Percentiles rank a stretch among this genome's conserved stretches.
phyloP scores from a whole-genome alignment of 1,284 basidiomycete species.

The Ceratobasidium papillatum region DNA sequence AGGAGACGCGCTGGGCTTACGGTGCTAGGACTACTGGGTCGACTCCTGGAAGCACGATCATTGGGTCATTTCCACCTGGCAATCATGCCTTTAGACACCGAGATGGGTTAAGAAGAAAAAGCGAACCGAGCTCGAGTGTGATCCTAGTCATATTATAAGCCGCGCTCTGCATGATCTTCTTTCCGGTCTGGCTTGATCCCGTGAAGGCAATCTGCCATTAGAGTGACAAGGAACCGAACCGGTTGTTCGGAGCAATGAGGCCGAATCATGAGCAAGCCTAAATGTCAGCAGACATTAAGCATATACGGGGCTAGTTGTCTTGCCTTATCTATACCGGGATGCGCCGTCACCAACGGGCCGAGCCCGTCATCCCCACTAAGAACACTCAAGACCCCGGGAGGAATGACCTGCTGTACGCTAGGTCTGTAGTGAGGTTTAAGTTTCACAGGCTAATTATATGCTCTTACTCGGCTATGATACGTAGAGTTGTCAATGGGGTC shows the following conservation, averaged over 20 bases:
- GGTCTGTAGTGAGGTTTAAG: neutral
- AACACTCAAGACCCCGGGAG: slow-evolving; percentile 90
- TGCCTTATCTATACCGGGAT: slow-evolving; percentile 82
- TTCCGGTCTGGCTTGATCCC: slow-evolving; percentile 76
- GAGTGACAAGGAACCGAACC: neutral
- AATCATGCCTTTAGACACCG: neutral
- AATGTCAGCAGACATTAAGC: neutral
- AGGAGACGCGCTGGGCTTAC: neutral
- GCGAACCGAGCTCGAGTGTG: slow-evolving; percentile 76
- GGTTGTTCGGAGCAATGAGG: neutral
- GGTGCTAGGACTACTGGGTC: slow-evolving; percentile 18
- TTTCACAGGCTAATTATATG: slow-evolving; percentile 1
- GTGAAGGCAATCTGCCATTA: slow-evolving; percentile 53
- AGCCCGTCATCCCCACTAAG: slow-evolving; percentile 86
- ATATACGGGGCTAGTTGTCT: neutral
- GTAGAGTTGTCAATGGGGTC: slow-evolving; percentile 85
- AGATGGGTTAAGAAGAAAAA: neutral
- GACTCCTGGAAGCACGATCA: slow-evolving; percentile 20
- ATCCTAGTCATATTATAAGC: slow-evolving; percentile 65
- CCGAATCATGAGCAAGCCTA: neutral
- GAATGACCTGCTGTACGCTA: slow-evolving; percentile 66
- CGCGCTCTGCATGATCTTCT: slow-evolving; percentile 78
- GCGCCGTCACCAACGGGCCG: slow-evolving; percentile 81
- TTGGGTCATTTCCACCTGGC: slow-evolving; percentile 32
- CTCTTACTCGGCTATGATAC: slow-evolving; percentile 55